A percentile compares a stretch with the other conserved stretches of the same genome.
Conservation (phyloP, 768 basidiomycete species). For the Coprinopsis marcescibilis region DNA sequence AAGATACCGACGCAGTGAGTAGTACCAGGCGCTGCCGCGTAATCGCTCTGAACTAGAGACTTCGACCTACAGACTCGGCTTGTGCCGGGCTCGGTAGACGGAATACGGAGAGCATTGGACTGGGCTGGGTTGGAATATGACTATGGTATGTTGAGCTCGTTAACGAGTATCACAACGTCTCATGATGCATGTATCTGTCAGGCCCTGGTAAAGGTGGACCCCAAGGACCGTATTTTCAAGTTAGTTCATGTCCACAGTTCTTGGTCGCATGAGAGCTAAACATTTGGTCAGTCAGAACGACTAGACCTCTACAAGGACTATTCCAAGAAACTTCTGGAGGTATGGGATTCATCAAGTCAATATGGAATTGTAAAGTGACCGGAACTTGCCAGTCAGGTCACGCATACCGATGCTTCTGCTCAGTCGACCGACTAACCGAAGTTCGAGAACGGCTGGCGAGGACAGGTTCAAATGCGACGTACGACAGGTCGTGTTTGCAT, state of each 20-base stretch:
- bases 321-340: slow-evolving; percentile 69
- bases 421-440: slow-evolving; percentile 58
- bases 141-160: slow-evolving; percentile 78
- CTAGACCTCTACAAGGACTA: slow-evolving; percentile 79
- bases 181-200: slow-evolving; percentile 22
- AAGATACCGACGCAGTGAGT: slow-evolving; percentile 89
- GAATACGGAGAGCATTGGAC: slow-evolving; percentile 64
- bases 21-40: not conserved
- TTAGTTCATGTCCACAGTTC: slow-evolving; percentile 22
- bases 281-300: slow-evolving; percentile 71
- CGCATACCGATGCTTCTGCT: slow-evolving; percentile 95
- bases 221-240: slow-evolving; percentile 86
- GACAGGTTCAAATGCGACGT: slow-evolving; percentile 70
- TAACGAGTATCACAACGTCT: not conserved
- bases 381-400: slow-evolving; percentile 56
- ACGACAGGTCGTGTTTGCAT: slow-evolving; percentile 85
- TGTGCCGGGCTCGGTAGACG: slow-evolving; percentile 82
- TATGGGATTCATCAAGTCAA: slow-evolving; percentile 25
- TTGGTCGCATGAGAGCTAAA: slow-evolving; percentile 1
- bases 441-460: slow-evolving; percentile 68
- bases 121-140: slow-evolving; percentile 95
- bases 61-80: slow-evolving; percentile 54
- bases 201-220: slow-evolving; percentile 75
- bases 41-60: not conserved
- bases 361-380: not conserved